Conservation (phyloP, 208 protist genomes). For the Crithidia sp. region DNA sequence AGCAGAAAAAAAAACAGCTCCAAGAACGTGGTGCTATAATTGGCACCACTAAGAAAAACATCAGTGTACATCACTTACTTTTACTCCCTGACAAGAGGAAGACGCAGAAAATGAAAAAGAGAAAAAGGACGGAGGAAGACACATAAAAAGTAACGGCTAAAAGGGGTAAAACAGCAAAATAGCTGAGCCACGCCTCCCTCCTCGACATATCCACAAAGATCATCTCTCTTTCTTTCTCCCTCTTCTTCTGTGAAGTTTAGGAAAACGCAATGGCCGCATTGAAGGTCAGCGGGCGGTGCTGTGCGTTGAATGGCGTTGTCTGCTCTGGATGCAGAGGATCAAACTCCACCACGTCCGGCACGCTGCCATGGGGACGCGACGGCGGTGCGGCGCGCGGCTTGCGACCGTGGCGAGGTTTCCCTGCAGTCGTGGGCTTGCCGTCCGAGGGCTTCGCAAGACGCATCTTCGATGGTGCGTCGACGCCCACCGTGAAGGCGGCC, state of each 20-base stretch:
- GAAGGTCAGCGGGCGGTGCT: slow-evolving; percentile 32
- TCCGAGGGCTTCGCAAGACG: not conserved
- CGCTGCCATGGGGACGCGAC: not conserved
- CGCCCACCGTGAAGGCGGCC: too few relatives aligned
- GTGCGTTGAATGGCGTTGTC: slow-evolving; percentile 30
- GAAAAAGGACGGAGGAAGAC: slow-evolving; percentile 3
- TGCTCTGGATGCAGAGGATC: slow-evolving; percentile 27
- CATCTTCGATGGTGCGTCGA: too few relatives aligned
- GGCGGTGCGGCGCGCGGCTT: not conserved
- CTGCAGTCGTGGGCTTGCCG: not conserved
- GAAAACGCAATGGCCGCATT: slow-evolving; percentile 24
- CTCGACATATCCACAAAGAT: not conserved
- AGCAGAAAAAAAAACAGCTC: too few relatives aligned
- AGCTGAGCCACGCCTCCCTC: too few relatives aligned
- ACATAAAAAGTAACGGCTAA: not conserved
- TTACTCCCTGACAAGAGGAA: not conserved
- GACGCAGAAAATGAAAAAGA: slow-evolving; percentile 6
- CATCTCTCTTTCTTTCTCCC: not conserved
- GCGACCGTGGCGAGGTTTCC: not conserved
- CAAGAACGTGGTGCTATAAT: too few relatives aligned
- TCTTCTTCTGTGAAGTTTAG: not conserved
- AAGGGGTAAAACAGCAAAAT: slow-evolving; percentile 4
- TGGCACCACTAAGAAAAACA: too few relatives aligned
- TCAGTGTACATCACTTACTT: too few relatives aligned
- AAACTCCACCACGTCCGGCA: slow-evolving; percentile 2